Evolutionary conservation across 176 grass and related monocot genomes (phyloP).

Genomic region (Phoenix roebelenii): DNA sequence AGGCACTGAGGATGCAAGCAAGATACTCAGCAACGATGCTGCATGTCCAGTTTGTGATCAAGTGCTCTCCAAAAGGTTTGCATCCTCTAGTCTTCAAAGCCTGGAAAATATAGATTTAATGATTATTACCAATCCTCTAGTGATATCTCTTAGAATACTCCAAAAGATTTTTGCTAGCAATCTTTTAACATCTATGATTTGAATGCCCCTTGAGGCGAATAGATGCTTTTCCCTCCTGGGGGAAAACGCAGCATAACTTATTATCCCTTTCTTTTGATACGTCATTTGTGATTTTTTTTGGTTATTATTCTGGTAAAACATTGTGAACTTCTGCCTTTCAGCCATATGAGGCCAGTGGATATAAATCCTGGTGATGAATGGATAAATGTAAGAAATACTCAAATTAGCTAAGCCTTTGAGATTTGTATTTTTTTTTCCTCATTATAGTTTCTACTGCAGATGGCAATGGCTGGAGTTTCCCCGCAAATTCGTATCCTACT

Average conservation of each 20-base stretch:
- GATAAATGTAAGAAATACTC: constrained; percentile 57
- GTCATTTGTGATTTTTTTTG: too few species aligned
- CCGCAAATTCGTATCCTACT: constrained; percentile 75
- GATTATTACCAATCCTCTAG: too few species aligned
- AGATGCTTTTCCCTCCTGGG: too few species aligned
- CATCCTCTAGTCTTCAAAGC: not conserved
- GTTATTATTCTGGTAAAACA: too few species aligned
- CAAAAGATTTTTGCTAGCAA: too few species aligned
- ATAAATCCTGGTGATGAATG: constrained; percentile 78
- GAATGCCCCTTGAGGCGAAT: too few species aligned
- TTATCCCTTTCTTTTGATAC: too few species aligned
- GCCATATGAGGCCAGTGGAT: constrained; percentile 62
- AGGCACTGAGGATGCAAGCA: not conserved
- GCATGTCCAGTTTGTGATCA: not conserved
- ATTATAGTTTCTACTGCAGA: constrained; percentile 40
- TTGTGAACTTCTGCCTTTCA: constrained; percentile 13
- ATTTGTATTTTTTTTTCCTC: constrained; percentile 16
- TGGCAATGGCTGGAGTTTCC: constrained; percentile 82
- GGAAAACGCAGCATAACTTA: too few species aligned
- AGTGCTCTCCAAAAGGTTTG: not conserved
- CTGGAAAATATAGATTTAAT: too few species aligned
- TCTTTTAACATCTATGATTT: too few species aligned
- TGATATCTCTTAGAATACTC: too few species aligned
- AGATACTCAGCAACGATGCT: not conserved
- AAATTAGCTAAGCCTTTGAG: not conserved